Evolutionary conservation across 495 filamentous ascomycete species (phyloP), one percentile per base, ranked within the genome.

Genomic region (Entonaema liquescens): DNA sequence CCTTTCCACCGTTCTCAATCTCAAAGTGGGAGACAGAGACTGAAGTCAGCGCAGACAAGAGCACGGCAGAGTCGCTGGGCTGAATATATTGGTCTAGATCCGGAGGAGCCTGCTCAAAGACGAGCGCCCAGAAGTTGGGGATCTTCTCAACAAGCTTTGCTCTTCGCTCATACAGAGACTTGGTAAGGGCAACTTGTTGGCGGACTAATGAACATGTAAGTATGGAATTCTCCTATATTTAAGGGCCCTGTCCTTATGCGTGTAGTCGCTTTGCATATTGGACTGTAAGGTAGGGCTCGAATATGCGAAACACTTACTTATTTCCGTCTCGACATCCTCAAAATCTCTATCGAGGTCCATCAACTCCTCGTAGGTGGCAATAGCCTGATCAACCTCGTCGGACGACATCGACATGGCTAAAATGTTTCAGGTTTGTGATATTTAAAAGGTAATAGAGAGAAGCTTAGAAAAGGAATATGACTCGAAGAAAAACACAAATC

Each of bases 31-130:
- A 81, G 12, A 98, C 90, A n/a, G 81, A 85, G 42, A 98, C 25
- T 71, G 78, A 79, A 61, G 79, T 83, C 31, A 97, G 86, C 31
- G 83, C 83, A 25, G 83, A 80, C 53, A 89, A 83, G 36, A 98
- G 83, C 26, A 91, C 77, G 2, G 80, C 84, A 12, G 90, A 89
- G 81, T 98, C 94, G 29, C 85, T 84, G 19, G 92, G 89, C 65
- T 91, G 90, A 74, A 97, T 92, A 80, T 87, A 91, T 77, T 92
- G 90, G 79, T 97, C 94, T 68, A 97, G 87, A 58, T 96, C 91
- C 28, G 84, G 83, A 2, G 94, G 92, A 5, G 93, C 89, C 79
- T 93, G 90, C 76, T 95, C 90, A 74, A 97, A 82, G 44, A 97
- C 93, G 65, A 95, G 84, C 29, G 91, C 82, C 94, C 94, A 98